A percentile compares a stretch with the other conserved stretches of the same genome.
phyloP scores from a whole-genome alignment of 345 rosid species.

The Gossypioides kirkii region DNA sequence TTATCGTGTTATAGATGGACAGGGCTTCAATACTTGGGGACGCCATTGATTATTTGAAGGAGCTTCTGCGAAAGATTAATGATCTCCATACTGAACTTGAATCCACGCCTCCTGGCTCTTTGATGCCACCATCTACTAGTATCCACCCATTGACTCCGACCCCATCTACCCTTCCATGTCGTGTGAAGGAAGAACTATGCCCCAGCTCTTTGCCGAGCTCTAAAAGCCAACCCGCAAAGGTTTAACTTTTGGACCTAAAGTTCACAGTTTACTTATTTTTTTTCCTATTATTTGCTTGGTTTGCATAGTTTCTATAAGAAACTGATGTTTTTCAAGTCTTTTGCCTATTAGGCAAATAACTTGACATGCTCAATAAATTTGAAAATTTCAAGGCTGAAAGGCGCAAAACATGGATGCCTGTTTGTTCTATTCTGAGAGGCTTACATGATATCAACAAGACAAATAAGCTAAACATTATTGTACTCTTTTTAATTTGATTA shows the following conservation, averaged over 20 bases:
- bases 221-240: conserved; percentile 82
- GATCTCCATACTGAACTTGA: conserved; percentile 89
- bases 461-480: neutral
- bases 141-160: conserved; percentile 88
- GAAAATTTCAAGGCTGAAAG: neutral
- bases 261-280: neutral
- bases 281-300: neutral
- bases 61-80: conserved; percentile 86
- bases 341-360: neutral
- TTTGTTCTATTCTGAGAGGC: neutral
- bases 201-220: conserved; percentile 67
- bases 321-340: neutral
- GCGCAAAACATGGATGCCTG: conserved; percentile 1
- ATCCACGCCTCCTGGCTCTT: conserved; percentile 59
- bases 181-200: conserved; percentile 74
- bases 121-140: conserved; percentile 55
- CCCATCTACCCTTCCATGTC: conserved; percentile 65
- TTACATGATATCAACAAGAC: neutral
- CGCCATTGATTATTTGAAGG: conserved; percentile 92
- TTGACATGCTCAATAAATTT: neutral
- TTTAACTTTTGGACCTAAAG: conserved; percentile 21
- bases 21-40: conserved; percentile 97
- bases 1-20: conserved; percentile 68
- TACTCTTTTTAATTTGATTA: neutral
- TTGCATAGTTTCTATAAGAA: neutral